Evolutionary conservation across 805 yeast species (phyloP).

Genomic region (Brettanomyces anomalus): DNA sequence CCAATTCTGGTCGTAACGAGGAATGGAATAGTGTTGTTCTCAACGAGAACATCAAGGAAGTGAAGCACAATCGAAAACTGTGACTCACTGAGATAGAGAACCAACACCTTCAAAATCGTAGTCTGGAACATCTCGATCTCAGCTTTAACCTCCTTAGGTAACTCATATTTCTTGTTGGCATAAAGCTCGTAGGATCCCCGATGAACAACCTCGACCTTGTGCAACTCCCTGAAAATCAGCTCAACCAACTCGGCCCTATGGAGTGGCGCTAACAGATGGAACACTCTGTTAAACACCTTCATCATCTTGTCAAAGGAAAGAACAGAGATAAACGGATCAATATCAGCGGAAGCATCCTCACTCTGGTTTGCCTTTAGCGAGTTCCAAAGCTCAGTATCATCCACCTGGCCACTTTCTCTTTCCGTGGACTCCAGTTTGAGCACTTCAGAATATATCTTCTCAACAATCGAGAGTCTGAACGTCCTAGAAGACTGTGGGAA

Average conservation of each 20-base stretch:
- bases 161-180: constrained; percentile 28
- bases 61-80: constrained; percentile 73
- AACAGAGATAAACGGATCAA: constrained; percentile 76
- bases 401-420: constrained; percentile 44
- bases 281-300: constrained; percentile 80
- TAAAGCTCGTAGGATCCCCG: constrained; percentile 73
- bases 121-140: constrained; percentile 71
- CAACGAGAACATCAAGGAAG: constrained; percentile 58
- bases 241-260: constrained; percentile 73
- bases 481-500: constrained; percentile 33
- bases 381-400: constrained; percentile 57
- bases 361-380: constrained; percentile 66
- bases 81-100: constrained; percentile 75
- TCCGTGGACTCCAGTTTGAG: constrained; percentile 71
- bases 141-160: constrained; percentile 46
- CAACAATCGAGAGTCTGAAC: constrained; percentile 59
- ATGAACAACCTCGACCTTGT: constrained; percentile 66
- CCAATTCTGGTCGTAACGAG: constrained; percentile 71
- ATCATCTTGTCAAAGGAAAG: constrained; percentile 80
- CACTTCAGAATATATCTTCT: constrained; percentile 67
- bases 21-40: constrained; percentile 62
- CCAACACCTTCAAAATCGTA: constrained; percentile 75
- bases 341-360: constrained; percentile 36
- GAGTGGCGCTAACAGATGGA: constrained; percentile 69
- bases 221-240: constrained; percentile 69